Percentiles rank a stretch among this genome's conserved stretches.
phyloP scores from a whole-genome alignment of 2,329 filamentous ascomycete species.

The Penicillium sp. region DNA sequence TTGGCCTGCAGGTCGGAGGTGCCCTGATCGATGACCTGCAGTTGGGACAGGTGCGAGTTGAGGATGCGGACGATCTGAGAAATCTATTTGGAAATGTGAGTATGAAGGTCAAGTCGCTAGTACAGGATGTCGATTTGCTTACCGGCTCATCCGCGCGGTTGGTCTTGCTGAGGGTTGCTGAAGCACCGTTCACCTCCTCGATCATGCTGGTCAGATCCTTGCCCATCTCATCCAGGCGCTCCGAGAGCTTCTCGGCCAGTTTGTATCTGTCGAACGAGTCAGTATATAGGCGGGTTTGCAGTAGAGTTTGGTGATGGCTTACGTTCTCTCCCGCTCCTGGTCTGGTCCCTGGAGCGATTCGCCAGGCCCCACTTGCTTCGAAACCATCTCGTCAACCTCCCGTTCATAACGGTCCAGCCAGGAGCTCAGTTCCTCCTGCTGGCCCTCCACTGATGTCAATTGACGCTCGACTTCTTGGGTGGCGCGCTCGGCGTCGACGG shows the following conservation, averaged over 20 bases:
- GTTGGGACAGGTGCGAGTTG: conserved; percentile 83
- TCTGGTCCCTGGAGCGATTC: conserved; percentile 82
- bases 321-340: conserved; percentile 91
- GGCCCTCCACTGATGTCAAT: conserved; percentile 79
- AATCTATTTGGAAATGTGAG: conserved; percentile 52
- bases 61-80: conserved; percentile 94
- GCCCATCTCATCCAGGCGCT: conserved; percentile 88
- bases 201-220: conserved; percentile 94
- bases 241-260: conserved; percentile 85
- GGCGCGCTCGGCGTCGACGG: conserved; percentile 88
- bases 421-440: conserved; percentile 82
- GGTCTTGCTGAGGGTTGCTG: conserved; percentile 81
- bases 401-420: conserved; percentile 89
- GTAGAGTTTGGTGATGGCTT: conserved; percentile 31
- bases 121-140: conserved; percentile 40
- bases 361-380: conserved; percentile 68
- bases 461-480: conserved; percentile 93
- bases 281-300: conserved; percentile 10
- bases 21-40: conserved; percentile 89
- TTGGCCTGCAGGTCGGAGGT: conserved; percentile 76
- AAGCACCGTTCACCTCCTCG: conserved; percentile 93
- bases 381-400: conserved; percentile 85
- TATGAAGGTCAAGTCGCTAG: neutral
- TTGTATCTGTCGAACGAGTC: conserved; percentile 58
- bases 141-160: conserved; percentile 84